Conservation (phyloP, 306 rosid species). For the Boehmeria nivea region DNA sequence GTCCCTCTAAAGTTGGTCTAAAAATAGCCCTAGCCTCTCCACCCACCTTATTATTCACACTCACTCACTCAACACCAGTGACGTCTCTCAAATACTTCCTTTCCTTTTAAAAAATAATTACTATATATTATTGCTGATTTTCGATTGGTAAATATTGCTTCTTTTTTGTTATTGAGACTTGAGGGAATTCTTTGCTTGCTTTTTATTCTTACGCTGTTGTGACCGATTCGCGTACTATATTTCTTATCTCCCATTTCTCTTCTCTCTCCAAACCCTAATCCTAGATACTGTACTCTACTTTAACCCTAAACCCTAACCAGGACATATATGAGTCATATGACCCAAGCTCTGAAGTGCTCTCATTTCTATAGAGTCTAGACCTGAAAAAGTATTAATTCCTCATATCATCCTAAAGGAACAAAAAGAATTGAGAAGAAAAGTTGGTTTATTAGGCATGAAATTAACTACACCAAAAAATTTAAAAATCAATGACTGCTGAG, state of each 20-base stretch:
- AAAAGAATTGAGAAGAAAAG: background rate
- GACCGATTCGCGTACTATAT: slow-evolving; percentile 45
- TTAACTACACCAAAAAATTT: background rate
- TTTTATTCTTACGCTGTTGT: slow-evolving; percentile 32
- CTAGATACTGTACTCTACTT: slow-evolving; percentile 18
- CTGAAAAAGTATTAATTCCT: background rate
- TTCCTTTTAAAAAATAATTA: background rate
- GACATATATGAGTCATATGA: background rate
- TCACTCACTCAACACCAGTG: slow-evolving; percentile 5
- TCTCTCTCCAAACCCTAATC: slow-evolving; percentile 21
- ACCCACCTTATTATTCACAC: slow-evolving; percentile 3
- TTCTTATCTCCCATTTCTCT: background rate
- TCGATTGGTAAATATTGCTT: background rate
- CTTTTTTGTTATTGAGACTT: background rate
- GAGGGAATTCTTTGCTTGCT: slow-evolving; percentile 16
- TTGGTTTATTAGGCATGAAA: background rate
- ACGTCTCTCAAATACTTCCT: too few species aligned
- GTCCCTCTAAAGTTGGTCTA: slow-evolving; percentile 18
- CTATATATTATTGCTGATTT: background rate
- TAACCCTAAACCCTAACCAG: slow-evolving; percentile 14
- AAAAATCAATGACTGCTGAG: too few species aligned
- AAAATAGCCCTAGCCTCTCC: slow-evolving; percentile 1
- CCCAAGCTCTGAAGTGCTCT: background rate
- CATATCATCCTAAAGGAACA: background rate
- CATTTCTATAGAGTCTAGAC: background rate